Conservation (phyloP, 1,284 basidiomycete species). For the Cryptococcus sp. region DNA sequence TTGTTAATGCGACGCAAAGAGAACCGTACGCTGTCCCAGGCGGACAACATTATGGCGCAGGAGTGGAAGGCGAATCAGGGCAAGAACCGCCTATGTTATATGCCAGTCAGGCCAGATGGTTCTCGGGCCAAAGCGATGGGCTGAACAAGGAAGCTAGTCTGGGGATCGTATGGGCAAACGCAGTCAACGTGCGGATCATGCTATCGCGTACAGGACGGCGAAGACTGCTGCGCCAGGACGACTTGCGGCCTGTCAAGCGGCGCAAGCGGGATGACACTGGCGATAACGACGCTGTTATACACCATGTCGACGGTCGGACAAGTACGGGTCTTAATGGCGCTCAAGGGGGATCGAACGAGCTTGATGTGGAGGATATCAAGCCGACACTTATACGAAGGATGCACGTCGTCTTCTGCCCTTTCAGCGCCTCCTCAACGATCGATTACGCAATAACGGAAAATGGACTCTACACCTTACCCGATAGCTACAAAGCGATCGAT, state of each 20-base stretch:
- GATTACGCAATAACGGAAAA: slow-evolving; percentile 70
- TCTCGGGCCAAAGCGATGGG: slow-evolving; percentile 62
- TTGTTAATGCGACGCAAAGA: slow-evolving; percentile 1
- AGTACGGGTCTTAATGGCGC: background rate
- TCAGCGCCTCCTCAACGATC: slow-evolving; percentile 61
- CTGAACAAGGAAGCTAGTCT: slow-evolving; percentile 74
- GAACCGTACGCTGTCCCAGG: slow-evolving; percentile 23
- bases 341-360: slow-evolving; percentile 4
- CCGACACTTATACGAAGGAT: slow-evolving; percentile 53
- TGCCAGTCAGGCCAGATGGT: slow-evolving; percentile 72
- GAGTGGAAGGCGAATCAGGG: background rate
- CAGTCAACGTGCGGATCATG: slow-evolving; percentile 79
- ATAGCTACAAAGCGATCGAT: slow-evolving; percentile 25
- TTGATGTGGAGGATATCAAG: slow-evolving; percentile 28
- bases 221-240: slow-evolving; percentile 57
- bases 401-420: slow-evolving; percentile 72
- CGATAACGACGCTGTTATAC: background rate
- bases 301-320: slow-evolving; percentile 3
- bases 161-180: slow-evolving; percentile 88
- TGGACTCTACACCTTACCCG: slow-evolving; percentile 57
- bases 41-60: background rate
- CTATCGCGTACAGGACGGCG: slow-evolving; percentile 72
- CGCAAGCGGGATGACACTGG: slow-evolving; percentile 6
- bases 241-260: slow-evolving; percentile 19
- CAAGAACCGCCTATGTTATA: slow-evolving; percentile 58